Percentiles rank a stretch among this genome's conserved stretches.
Conservation (phyloP, 768 basidiomycete genomes). For the Gautieria morchelliformis region DNA sequence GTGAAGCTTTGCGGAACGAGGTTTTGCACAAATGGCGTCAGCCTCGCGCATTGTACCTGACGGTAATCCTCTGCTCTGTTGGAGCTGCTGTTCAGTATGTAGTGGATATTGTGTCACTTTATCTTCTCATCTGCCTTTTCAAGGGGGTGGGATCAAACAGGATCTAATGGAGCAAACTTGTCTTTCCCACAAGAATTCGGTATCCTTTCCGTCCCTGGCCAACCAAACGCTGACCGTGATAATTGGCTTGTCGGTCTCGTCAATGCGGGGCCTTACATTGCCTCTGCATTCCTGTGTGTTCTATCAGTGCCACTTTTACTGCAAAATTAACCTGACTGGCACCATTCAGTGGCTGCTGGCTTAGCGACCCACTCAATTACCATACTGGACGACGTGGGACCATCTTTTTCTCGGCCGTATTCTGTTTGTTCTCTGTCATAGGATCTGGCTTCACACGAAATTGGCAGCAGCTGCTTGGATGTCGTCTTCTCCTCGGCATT, state of each 20-base stretch:
- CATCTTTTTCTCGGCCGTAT: slow-evolving; percentile 26
- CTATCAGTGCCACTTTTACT: not conserved
- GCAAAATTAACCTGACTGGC: too few species aligned
- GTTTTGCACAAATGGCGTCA: slow-evolving; percentile 16
- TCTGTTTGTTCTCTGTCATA: slow-evolving; percentile 16
- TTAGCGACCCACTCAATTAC: slow-evolving; percentile 30
- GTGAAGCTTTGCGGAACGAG: slow-evolving; percentile 18
- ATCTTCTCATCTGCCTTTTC: not conserved
- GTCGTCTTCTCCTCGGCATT: slow-evolving; percentile 48
- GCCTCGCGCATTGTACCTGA: slow-evolving; percentile 17
- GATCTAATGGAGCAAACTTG: slow-evolving; percentile 55
- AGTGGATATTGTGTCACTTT: not conserved
- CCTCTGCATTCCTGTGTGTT: slow-evolving; percentile 24
- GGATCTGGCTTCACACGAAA: slow-evolving; percentile 37
- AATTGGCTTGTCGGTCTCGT: slow-evolving; percentile 15
- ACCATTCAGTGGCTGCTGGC: slow-evolving; percentile 18
- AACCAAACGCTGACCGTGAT: slow-evolving; percentile 20
- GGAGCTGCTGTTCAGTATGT: slow-evolving; percentile 17
- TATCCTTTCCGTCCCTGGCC: slow-evolving; percentile 22
- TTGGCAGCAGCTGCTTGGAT: slow-evolving; percentile 44
- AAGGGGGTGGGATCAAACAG: slow-evolving; percentile 54
- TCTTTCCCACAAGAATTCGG: slow-evolving; percentile 45
- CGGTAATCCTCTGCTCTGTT: slow-evolving; percentile 17
- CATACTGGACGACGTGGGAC: slow-evolving; percentile 32
- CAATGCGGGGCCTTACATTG: slow-evolving; percentile 30